Percentiles rank a stretch among this genome's conserved stretches.
Evolutionary conservation across 2,329 filamentous ascomycete species (phyloP).

Genomic region (Magnaporthiopsis incrustans): DNA sequence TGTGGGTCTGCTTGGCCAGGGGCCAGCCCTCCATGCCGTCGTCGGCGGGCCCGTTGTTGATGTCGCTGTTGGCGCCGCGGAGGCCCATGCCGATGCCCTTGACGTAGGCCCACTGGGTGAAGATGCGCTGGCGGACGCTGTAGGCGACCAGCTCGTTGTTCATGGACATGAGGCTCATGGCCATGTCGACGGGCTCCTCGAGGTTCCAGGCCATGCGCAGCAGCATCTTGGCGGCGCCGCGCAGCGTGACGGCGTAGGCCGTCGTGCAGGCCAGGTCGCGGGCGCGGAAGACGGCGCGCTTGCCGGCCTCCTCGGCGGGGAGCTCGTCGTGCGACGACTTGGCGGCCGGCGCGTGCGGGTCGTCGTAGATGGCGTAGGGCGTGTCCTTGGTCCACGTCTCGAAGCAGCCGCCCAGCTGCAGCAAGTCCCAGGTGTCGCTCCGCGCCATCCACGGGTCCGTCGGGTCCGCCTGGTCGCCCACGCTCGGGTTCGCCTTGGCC

Average conservation of each 20-base stretch:
- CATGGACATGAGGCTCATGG: slow-evolving; percentile 17
- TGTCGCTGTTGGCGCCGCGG: slow-evolving; percentile 18
- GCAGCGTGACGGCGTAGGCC: slow-evolving; percentile 19
- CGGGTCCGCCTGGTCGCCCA: slow-evolving; percentile 5
- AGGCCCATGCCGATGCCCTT: slow-evolving; percentile 46
- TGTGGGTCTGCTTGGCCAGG: neutral
- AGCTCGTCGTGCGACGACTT: slow-evolving; percentile 13
- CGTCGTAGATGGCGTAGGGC: slow-evolving; percentile 12
- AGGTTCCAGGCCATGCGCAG: slow-evolving; percentile 16
- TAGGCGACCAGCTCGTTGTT: slow-evolving; percentile 17
- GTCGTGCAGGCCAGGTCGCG: slow-evolving; percentile 19
- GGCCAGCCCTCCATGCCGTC: slow-evolving; percentile 26
- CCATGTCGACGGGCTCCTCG: slow-evolving; percentile 19
- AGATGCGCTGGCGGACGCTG: slow-evolving; percentile 19
- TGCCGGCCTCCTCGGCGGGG: slow-evolving; percentile 5
- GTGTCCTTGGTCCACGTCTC: slow-evolving; percentile 12
- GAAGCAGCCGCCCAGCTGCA: slow-evolving; percentile 18
- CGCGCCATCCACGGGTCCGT: slow-evolving; percentile 16
- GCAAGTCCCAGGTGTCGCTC: slow-evolving; percentile 16
- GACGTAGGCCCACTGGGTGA: slow-evolving; percentile 40
- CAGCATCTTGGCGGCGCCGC: slow-evolving; percentile 21
- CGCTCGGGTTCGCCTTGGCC: slow-evolving; percentile 9
- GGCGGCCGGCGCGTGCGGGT: slow-evolving; percentile 11
- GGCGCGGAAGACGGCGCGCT: slow-evolving; percentile 18
- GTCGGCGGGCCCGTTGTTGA: slow-evolving; percentile 21